These are phyloP conservation scores for Rhodamnia rubescens DNA, from an alignment of 345 rosid species.

Conservation along the genomic window DNA sequence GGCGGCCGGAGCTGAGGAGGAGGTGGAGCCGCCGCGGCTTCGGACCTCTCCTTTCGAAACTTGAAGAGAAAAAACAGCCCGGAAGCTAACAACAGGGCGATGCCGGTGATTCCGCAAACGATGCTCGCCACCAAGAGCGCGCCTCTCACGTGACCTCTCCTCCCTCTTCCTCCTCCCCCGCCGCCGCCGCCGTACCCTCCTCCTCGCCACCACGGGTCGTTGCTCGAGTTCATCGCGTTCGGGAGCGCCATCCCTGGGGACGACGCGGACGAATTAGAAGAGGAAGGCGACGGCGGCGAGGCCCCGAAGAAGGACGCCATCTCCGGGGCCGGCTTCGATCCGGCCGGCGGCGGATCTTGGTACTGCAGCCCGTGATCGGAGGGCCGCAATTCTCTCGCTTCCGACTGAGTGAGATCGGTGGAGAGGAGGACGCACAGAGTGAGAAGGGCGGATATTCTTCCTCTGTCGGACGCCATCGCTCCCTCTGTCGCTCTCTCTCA, in stretches of 20 bases:
- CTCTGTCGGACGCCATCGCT: not conserved
- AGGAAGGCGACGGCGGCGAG: not conserved
- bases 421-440: not conserved
- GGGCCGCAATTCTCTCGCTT: constrained; percentile 8
- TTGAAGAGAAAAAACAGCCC: constrained; percentile 1
- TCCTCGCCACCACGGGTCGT: not conserved
- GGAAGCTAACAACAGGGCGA: constrained; percentile 8
- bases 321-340: constrained; percentile 1
- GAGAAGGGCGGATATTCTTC: not conserved
- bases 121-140: constrained; percentile 5
- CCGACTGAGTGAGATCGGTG: not conserved
- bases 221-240: not conserved
- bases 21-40: not conserved
- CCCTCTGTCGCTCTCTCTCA: no score
- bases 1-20: not conserved
- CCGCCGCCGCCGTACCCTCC: not conserved
- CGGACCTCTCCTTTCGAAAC: not conserved
- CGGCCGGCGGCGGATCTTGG: constrained; percentile 1
- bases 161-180: not conserved
- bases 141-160: not conserved
- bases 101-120: constrained; percentile 8
- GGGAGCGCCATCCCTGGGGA: not conserved
- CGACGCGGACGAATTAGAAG: not conserved
- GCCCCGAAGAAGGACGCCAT: constrained; percentile 10
- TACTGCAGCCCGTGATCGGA: constrained; percentile 14